Evolutionary conservation across 192 early-diverging fungal genomes (phyloP).

Genomic region (Mortierella alpina): DNA sequence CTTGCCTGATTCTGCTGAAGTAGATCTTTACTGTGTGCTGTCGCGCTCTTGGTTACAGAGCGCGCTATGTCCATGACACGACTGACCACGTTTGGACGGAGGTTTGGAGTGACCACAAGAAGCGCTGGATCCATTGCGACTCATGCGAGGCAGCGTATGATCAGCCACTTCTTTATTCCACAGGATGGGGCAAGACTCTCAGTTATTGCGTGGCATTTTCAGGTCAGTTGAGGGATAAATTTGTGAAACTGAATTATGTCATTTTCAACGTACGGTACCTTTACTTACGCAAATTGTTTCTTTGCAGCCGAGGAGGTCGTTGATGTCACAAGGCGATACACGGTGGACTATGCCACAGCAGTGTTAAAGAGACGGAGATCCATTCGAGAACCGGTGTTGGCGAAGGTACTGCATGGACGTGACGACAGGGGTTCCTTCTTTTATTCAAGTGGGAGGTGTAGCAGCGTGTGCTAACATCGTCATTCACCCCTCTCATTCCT

Average conservation of each 20-base stretch:
- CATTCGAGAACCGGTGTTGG: slow-evolving; percentile 44
- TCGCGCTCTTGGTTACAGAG: slow-evolving; percentile 58
- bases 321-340: slow-evolving; percentile 65
- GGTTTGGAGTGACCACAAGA: slow-evolving; percentile 59
- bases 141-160: slow-evolving; percentile 69
- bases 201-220: slow-evolving; percentile 62
- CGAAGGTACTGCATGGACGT: slow-evolving; percentile 25
- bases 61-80: slow-evolving; percentile 61
- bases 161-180: slow-evolving; percentile 63
- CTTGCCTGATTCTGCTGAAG: slow-evolving; percentile 18
- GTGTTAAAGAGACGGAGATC: slow-evolving; percentile 39
- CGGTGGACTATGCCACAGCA: slow-evolving; percentile 38
- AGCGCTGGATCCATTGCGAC: slow-evolving; percentile 67
- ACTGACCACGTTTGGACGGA: slow-evolving; percentile 70
- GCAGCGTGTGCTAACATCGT: not conserved
- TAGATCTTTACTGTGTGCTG: slow-evolving; percentile 63
- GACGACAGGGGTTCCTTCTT: not conserved
- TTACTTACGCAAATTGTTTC: not conserved
- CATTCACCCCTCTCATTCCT: not conserved
- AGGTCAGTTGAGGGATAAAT: slow-evolving; percentile 12
- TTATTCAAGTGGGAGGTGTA: too few relatives aligned
- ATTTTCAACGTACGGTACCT: not conserved
- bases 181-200: slow-evolving; percentile 64
- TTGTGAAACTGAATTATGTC: not conserved
- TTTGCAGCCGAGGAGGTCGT: slow-evolving; percentile 53